Evolutionary conservation across 257 asterid genomes (phyloP).

Genomic region (Capsicum baccatum): DNA sequence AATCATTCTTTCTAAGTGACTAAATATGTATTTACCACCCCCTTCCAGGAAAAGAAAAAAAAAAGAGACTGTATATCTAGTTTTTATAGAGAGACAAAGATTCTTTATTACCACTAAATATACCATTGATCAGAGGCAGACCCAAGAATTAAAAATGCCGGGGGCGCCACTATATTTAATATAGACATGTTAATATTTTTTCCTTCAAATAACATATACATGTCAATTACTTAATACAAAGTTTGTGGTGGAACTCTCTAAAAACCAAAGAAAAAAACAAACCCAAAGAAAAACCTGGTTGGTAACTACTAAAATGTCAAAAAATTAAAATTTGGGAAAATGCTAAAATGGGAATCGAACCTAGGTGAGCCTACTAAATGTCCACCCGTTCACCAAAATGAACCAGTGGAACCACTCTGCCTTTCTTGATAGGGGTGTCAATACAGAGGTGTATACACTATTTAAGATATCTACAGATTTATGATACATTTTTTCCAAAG

Average conservation of each 20-base stretch:
- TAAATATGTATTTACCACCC: background rate
- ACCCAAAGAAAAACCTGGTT: background rate
- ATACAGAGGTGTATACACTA: background rate
- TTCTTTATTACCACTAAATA: background rate
- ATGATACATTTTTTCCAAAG: background rate
- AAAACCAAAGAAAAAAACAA: background rate
- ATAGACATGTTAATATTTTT: background rate
- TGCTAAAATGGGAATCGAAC: background rate
- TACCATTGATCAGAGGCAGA: background rate
- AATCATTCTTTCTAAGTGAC: background rate
- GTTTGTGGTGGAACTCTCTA: background rate
- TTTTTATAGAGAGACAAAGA: background rate
- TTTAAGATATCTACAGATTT: background rate
- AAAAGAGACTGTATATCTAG: background rate
- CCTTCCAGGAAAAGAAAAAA: background rate
- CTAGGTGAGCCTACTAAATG: background rate
- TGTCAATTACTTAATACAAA: background rate
- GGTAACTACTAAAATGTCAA: background rate
- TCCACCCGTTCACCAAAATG: background rate
- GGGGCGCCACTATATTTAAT: background rate
- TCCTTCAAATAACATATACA: background rate
- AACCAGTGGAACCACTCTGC: background rate
- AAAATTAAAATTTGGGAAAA: background rate
- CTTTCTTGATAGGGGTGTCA: background rate
- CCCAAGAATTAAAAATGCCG: too few species aligned